Evolutionary conservation across 768 basidiomycete genomes (phyloP).

Genomic region (Naganishia randhawae): DNA sequence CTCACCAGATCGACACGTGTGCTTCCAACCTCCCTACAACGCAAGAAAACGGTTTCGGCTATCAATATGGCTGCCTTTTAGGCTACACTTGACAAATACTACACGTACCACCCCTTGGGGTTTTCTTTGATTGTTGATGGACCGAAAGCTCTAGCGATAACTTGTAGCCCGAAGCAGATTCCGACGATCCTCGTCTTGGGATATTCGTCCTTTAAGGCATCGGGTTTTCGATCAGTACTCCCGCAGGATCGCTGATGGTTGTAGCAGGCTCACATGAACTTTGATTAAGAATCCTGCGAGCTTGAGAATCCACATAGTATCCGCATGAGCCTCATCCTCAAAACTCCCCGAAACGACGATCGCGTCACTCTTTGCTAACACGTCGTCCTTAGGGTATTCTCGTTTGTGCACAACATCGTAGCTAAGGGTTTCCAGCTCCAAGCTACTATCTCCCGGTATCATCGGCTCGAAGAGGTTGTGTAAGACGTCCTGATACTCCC

Average conservation of each 20-base stretch:
- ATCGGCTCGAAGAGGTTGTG: slow-evolving; percentile 42
- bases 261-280: slow-evolving; percentile 24
- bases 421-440: slow-evolving; percentile 32
- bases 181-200: slow-evolving; percentile 37
- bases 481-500: slow-evolving; percentile 39
- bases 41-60: background rate
- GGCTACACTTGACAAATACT: background rate
- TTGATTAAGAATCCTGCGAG: slow-evolving; percentile 40
- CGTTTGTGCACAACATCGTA: slow-evolving; percentile 39
- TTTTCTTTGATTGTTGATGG: slow-evolving; percentile 35
- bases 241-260: background rate
- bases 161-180: slow-evolving; percentile 41
- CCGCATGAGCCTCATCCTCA: slow-evolving; percentile 40
- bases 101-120: slow-evolving; percentile 38
- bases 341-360: slow-evolving; percentile 39
- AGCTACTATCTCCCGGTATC: slow-evolving; percentile 27
- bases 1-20: slow-evolving; percentile 32
- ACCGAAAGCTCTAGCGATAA: slow-evolving; percentile 40
- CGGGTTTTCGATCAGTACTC: background rate
- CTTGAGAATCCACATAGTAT: slow-evolving; percentile 39
- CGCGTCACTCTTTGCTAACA: slow-evolving; percentile 36
- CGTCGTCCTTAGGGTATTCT: slow-evolving; percentile 37
- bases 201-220: slow-evolving; percentile 31
- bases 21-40: slow-evolving; percentile 38
- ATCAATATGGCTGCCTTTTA: background rate